Evolutionary conservation across 805 yeast genomes (phyloP).

Genomic region (Blastobotrys americana): DNA sequence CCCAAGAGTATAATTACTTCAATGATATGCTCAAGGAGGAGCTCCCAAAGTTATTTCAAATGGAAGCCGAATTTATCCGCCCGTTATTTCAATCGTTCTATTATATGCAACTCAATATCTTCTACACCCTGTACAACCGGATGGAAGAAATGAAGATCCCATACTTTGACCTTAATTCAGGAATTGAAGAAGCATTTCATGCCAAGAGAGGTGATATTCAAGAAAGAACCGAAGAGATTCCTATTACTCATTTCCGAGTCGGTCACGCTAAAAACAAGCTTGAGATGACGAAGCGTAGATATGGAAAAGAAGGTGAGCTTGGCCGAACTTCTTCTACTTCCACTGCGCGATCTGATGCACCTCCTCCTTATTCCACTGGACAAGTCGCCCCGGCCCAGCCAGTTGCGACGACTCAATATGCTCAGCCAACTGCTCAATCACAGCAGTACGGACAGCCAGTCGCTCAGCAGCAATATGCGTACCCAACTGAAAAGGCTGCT

Average conservation of each 20-base stretch:
- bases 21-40: conserved; percentile 91
- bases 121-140: conserved; percentile 81
- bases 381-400: conserved; percentile 30
- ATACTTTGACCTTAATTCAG: conserved; percentile 80
- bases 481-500: conserved; percentile 29
- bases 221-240: conserved; percentile 80
- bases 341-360: conserved; percentile 19
- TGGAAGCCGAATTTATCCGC: conserved; percentile 87
- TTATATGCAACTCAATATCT: conserved; percentile 95
- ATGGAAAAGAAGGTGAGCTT: conserved; percentile 33
- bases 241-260: conserved; percentile 82
- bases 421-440: conserved; percentile 20
- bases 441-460: conserved; percentile 23
- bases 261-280: conserved; percentile 82
- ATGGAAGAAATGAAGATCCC: conserved; percentile 97
- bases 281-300: conserved; percentile 74
- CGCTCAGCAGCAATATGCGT: conserved; percentile 24
- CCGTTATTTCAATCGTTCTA: conserved; percentile 92
- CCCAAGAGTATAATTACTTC: conserved; percentile 92
- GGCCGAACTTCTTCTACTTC: conserved; percentile 33
- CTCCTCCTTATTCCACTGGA: conserved; percentile 33
- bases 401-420: conserved; percentile 9
- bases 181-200: conserved; percentile 70
- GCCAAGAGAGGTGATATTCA: conserved; percentile 86
- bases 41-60: conserved; percentile 75